Evolutionary conservation across 805 yeast species (phyloP).

Genomic region (Blastobotrys chiropterorum): DNA sequence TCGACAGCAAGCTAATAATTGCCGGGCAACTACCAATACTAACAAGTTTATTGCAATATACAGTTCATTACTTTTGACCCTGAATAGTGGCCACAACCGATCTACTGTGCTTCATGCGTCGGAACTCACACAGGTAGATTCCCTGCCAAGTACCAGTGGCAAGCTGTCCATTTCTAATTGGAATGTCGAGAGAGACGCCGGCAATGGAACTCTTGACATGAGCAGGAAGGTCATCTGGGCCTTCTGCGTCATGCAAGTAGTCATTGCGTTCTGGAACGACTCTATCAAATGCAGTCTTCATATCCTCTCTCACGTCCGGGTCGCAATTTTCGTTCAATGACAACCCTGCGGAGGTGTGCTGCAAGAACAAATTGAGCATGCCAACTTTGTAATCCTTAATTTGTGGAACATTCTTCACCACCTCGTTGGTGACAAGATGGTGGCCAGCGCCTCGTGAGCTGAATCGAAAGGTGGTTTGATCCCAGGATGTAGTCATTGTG

Average conservation of each 20-base stretch:
- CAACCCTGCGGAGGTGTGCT: constrained; percentile 75
- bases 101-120: constrained; percentile 57
- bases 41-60: no score
- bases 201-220: constrained; percentile 57
- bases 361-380: constrained; percentile 56
- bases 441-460: constrained; percentile 58
- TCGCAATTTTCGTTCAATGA: constrained; percentile 78
- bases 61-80: constrained; percentile 36
- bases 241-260: constrained; percentile 67
- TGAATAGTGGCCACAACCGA: constrained; percentile 67
- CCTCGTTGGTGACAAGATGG: constrained; percentile 66
- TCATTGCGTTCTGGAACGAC: constrained; percentile 59
- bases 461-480: constrained; percentile 50
- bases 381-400: constrained; percentile 57
- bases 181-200: constrained; percentile 62
- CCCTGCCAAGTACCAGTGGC: constrained; percentile 87
- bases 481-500: constrained; percentile 51
- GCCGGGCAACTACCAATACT: no score
- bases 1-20: no score
- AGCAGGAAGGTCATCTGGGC: constrained; percentile 77
- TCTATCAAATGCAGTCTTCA: constrained; percentile 56
- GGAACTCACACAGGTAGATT: constrained; percentile 67
- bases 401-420: constrained; percentile 50
- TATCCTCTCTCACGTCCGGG: constrained; percentile 66
- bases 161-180: constrained; percentile 60